Base-by-base conservation (phyloP, 805 yeast species). In the Ogataea glucozyma region DNA sequence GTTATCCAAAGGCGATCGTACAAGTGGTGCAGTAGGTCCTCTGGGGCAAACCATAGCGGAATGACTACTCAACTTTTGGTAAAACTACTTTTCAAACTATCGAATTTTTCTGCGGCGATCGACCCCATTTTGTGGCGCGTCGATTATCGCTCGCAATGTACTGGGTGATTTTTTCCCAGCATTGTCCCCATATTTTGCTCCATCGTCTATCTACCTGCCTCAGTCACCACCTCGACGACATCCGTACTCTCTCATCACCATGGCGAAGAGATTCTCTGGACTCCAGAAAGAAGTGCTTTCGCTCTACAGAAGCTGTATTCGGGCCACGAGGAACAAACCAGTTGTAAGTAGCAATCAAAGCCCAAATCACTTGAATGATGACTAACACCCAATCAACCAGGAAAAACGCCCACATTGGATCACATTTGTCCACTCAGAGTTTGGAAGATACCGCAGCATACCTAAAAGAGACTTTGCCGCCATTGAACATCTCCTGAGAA, bases 401-500 rank as follows among this genome's bases (percentile, higher is more conserved):
- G 62, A 62, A 18, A 59, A 57, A 23, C 53, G 62, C 24, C 31
- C 40, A 3, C 59, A 66, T 42, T 67, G 71, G 71, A 35, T 54
- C 6, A 41, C 34, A 10, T 66, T 56, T 32, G 52, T 66, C 6
- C 71, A 65, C 49, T 38, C 47, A n/a, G 91, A 88, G 58, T 91
- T 90, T 61, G 66, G 57, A 12, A 79, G 79, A 52, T 70, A 81
- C 59, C 66, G 70, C 38, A 53, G 61, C 22, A 64, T 90, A 9
- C 79, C 85, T 26, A 82, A 85, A 61, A 83, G 86, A 53, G 95
- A 88, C 51, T 90, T 90, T 61, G 73, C 83, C 32, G 85, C 96
- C 1, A 80, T 90, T 32, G 98, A 90, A 60, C 89, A 90, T 64
- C 70, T 91, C 27, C 63, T 90, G 30, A 71, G 98, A 45, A 73